Evolutionary conservation across 768 basidiomycete genomes (phyloP).

Genomic region (Russula sp.): DNA sequence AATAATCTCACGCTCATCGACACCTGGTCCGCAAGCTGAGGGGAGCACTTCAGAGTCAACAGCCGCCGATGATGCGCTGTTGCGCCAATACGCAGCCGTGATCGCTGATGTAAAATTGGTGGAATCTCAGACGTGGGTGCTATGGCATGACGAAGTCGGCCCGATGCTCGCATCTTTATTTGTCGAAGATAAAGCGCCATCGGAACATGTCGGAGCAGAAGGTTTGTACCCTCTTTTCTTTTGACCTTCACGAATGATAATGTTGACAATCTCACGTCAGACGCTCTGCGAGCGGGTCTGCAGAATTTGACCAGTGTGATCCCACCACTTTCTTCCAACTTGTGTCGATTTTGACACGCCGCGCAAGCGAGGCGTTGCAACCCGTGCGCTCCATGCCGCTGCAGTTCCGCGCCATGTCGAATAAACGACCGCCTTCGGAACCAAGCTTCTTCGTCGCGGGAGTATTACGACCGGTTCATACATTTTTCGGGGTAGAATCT

Average conservation of each 20-base stretch:
- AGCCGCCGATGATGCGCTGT: conserved; percentile 58
- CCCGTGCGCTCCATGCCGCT: conserved; percentile 86
- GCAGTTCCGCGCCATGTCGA: conserved; percentile 84
- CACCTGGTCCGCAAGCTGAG: conserved; percentile 51
- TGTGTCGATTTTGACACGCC: conserved; percentile 63
- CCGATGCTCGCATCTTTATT: conserved; percentile 53
- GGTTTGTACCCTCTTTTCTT: conserved; percentile 40
- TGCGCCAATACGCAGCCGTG: conserved; percentile 63
- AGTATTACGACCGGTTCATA: conserved; percentile 75
- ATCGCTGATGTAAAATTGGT: conserved; percentile 66
- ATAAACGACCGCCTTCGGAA: conserved; percentile 65
- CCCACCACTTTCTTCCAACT: conserved; percentile 64
- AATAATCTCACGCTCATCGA: conserved; percentile 46
- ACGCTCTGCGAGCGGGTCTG: conserved; percentile 55
- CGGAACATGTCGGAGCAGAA: conserved; percentile 43
- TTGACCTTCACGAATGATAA: neutral
- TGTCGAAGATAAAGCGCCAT: conserved; percentile 34
- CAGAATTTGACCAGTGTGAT: conserved; percentile 49
- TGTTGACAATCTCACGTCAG: conserved; percentile 38
- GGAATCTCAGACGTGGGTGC: conserved; percentile 46
- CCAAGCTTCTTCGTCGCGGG: conserved; percentile 83
- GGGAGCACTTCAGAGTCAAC: conserved; percentile 51
- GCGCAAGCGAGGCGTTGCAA: conserved; percentile 82
- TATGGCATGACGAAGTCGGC: conserved; percentile 71
- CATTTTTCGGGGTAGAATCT: conserved; percentile 63